Conservation (phyloP, 495 filamentous ascomycete species). For the Trichoderma erinaceum region DNA sequence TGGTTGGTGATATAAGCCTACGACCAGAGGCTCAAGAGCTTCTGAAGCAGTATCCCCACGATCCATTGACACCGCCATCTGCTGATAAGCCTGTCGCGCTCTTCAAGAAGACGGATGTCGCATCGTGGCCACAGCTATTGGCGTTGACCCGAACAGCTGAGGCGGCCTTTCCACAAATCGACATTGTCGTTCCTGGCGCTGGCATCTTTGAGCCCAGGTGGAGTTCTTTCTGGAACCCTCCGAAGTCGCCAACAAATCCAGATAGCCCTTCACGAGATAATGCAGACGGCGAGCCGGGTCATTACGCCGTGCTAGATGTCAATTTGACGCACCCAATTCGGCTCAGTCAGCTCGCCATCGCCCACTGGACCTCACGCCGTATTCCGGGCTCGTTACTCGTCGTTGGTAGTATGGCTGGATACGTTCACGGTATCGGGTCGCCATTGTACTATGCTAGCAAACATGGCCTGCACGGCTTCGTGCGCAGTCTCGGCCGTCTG, state of each 20-base stretch:
- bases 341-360: conserved; percentile 57
- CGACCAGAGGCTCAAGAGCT: conserved; percentile 56
- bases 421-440: conserved; percentile 37
- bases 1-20: conserved; percentile 57
- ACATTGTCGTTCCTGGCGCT: conserved; percentile 63
- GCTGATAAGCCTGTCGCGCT: conserved; percentile 29
- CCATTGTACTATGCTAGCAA: conserved; percentile 60
- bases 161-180: conserved; percentile 50
- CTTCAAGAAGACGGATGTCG: conserved; percentile 60
- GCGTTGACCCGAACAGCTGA: conserved; percentile 50
- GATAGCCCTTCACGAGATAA: conserved; percentile 33
- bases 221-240: conserved; percentile 63
- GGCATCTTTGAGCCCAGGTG: conserved; percentile 62
- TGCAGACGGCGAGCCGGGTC: conserved; percentile 23
- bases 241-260: conserved; percentile 33
- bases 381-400: conserved; percentile 43
- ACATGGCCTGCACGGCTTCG: conserved; percentile 54
- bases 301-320: conserved; percentile 57
- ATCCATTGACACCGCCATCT: background rate
- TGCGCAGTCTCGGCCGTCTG: conserved; percentile 47
- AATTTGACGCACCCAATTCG: conserved; percentile 66
- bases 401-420: conserved; percentile 57
- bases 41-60: conserved; percentile 40
- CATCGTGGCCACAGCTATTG: conserved; percentile 54
- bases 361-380: conserved; percentile 41